phyloP scores from a whole-genome alignment of 805 yeast genomes.

The Teunomyces gatunensis region DNA sequence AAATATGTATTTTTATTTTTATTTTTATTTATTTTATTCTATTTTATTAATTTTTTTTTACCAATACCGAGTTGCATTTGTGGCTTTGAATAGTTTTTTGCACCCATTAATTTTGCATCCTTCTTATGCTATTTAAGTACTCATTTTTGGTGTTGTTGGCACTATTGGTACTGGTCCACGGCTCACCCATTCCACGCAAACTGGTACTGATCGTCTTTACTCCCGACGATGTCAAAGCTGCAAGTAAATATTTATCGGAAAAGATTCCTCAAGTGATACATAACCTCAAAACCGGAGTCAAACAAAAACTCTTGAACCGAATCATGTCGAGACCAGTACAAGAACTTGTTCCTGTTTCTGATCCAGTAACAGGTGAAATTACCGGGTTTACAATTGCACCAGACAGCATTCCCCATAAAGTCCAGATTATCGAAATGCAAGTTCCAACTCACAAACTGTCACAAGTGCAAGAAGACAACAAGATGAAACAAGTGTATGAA shows the following conservation, averaged over 20 bases:
- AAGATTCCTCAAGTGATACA: slow-evolving; percentile 3
- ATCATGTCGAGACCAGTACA: slow-evolving; percentile 8
- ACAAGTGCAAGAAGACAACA: too few species aligned
- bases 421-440: background rate
- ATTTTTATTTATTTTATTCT: background rate
- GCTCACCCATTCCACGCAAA: slow-evolving; percentile 2
- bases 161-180: background rate
- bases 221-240: slow-evolving; percentile 7
- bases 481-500: too few species aligned
- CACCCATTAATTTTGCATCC: background rate
- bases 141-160: background rate
- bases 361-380: slow-evolving; percentile 5
- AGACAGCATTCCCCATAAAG: background rate
- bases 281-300: slow-evolving; percentile 8
- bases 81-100: background rate
- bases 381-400: background rate
- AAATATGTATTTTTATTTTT: too few species aligned
- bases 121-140: background rate
- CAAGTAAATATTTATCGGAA: background rate
- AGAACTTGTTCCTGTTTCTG: slow-evolving; percentile 6
- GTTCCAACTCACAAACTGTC: background rate
- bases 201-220: slow-evolving; percentile 9
- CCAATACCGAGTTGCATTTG: background rate
- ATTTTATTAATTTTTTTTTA: background rate
- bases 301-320: slow-evolving; percentile 8